Evolutionary conservation across 371 early-diverging fungal species (phyloP), one percentile per base, ranked within the genome.

Genomic region (Syncephalastrum monosporum): DNA sequence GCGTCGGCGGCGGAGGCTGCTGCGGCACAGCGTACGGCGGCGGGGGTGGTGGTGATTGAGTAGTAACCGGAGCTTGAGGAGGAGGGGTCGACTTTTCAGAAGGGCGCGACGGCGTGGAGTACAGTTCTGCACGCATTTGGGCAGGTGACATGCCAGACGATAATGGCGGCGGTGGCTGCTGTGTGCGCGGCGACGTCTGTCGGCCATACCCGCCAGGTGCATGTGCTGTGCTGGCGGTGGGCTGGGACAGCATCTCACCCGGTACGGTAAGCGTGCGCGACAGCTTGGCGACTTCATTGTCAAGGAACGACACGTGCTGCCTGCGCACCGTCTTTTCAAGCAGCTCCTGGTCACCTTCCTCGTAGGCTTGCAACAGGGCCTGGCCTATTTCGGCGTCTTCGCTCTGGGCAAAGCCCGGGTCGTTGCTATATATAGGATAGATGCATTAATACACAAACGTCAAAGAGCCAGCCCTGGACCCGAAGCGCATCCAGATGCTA

Each of bases 331-430:
- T 72, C 10, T 75, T 62, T 44, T 76, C 79, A 47, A 92, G 69
- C 45, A 79, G 60, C 25, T 79, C 82, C 59, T 90, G 88, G 67
- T 94, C 93, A 47, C 86, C 82, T 38, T 80, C 73, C n/a, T 89
- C 85, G 61, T 86, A 90, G 0, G 91, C 91, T 50, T 86, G 83
- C 45, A 94, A 52, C 53, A 95, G 66, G 16, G 72, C 71, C 42
- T 82, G 72, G 8, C 88, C 85, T 38, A 88, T 75, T 0, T 77
- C 74, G 1, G 88, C 88, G 55, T 95, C 95, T 24, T 90, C 86
- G 7, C 90, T 83, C 19, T 81, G 82, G 13, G 75, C 74, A 71
- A 92, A 91, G 13, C 86, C 83, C 5, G 75, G 65, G 53, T 84
- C 82, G 16, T 78, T 64, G 45, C 59, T 44, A 21, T 5, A 14